These are phyloP conservation scores for Deinandra increscens DNA, from an alignment of 129 eudicot genomes.

Conservation along the genomic window DNA sequence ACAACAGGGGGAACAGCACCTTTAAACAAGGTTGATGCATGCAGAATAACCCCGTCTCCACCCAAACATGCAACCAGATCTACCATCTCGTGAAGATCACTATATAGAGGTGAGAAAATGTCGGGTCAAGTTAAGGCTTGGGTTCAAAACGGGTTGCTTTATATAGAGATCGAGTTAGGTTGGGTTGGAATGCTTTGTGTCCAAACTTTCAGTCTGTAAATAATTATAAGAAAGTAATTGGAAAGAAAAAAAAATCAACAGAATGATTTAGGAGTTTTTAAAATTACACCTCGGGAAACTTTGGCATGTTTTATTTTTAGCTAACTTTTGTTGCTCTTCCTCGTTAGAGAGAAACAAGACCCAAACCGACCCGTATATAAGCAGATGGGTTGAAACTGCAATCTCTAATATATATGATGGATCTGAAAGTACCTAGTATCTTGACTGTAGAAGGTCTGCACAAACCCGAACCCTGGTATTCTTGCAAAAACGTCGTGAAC, in stretches of 20 bases:
- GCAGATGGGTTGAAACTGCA: not conserved
- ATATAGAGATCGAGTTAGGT: not conserved
- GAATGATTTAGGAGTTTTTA: not conserved
- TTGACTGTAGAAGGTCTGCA: conserved; percentile 95
- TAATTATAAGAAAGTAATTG: not conserved
- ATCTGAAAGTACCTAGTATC: conserved; percentile 84
- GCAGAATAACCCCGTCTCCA: conserved; percentile 98
- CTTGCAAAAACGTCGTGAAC: conserved; percentile 93
- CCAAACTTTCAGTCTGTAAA: not conserved
- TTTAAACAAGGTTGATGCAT: conserved; percentile 91
- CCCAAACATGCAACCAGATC: conserved; percentile 96
- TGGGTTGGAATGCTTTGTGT: not conserved
- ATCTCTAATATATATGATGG: not conserved
- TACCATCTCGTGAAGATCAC: conserved; percentile 97
- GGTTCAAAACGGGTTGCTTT: not conserved
- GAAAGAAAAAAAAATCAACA: no score
- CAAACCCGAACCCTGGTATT: conserved; percentile 97
- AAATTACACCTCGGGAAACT: not conserved
- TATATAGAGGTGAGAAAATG: conserved; percentile 29
- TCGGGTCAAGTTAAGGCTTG: not conserved
- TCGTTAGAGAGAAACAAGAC: not conserved
- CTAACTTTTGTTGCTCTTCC: not conserved
- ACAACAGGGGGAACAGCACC: conserved; percentile 98
- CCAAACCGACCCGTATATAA: not conserved
- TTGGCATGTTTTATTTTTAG: not conserved